Base-by-base conservation (phyloP, 768 basidiomycete genomes). In the Mycena metata region DNA sequence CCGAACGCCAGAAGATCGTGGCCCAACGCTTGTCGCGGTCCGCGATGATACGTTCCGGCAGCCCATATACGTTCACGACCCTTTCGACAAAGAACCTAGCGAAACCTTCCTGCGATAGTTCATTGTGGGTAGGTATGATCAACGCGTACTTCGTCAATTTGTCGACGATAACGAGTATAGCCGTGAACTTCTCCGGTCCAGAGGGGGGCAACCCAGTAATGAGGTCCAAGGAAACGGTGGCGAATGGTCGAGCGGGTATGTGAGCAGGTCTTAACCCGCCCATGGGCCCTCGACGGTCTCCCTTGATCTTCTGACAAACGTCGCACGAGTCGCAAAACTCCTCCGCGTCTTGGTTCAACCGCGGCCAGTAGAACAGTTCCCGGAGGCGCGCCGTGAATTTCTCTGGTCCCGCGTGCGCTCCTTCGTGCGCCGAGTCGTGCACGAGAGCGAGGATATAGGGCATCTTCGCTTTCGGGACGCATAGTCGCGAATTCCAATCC, bases 91-190 rank as follows among this genome's bases (percentile, higher is more conserved):
- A 69, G 41, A 65, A 13, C 42, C 43, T 36, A 7, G 64, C 63
- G 33, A 60, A 65, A 17, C 64, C 68, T 54, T 63, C 55, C 26
- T 72, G 59, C 13, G 24, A 64, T 23, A 71, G 42, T 5, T 36
- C 26, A 17, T 51, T 47, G 55, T 57, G 35, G 5, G 73, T 58
- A 2, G 80, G 78, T 36, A 82, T 74, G 16, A 83, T 81, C 50
- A 79, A 71, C 0, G 70, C 77, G 71, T 72, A 71, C 61, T 83
- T 83, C 26, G 78, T 76, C 39, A 81, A 69, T 2, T 77, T 69
- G 64, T 80, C 75, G 2, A 81, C 76, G 2, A 82, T 43, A 0
- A 77, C 74, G 41, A 75, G 59, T 0, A n/a, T n/a, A n/a, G n/a
- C n/a, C n/a, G n/a, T n/a, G n/a, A n/a, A n/a, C n/a, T n/a, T n/a